Evolutionary conservation across 192 early-diverging fungal genomes (phyloP).

Genomic region (Backusella tuberculispora): DNA sequence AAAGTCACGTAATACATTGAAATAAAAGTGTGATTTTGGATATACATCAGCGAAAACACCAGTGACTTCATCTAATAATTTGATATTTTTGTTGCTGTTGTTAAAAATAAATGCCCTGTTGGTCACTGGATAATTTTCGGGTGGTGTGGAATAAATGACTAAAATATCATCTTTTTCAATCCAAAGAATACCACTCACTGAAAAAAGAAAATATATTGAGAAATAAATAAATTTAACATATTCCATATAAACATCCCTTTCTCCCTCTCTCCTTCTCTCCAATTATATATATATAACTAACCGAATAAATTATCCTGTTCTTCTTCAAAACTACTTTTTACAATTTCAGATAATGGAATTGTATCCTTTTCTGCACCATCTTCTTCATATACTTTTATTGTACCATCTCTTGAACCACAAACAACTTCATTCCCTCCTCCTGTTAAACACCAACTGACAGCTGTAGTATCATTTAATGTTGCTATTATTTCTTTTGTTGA

Average conservation of each 20-base stretch:
- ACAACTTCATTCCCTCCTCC: conserved; percentile 92
- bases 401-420: conserved; percentile 67
- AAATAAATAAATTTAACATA: background rate
- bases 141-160: conserved; percentile 60
- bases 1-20: conserved; percentile 61
- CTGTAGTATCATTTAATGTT: conserved; percentile 45
- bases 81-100: background rate
- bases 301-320: conserved; percentile 16
- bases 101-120: background rate
- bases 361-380: conserved; percentile 64
- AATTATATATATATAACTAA: conserved; percentile 2
- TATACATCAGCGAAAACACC: conserved; percentile 52
- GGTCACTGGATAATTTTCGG: conserved; percentile 5
- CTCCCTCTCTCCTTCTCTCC: no score
- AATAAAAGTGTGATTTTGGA: conserved; percentile 58
- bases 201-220: conserved; percentile 28
- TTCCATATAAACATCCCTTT: background rate
- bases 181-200: conserved; percentile 75
- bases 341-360: conserved; percentile 47
- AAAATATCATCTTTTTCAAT: conserved; percentile 70
- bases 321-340: conserved; percentile 13
- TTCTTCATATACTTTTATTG: conserved; percentile 62
- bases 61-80: conserved; percentile 56
- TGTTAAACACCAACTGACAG: conserved; percentile 75
- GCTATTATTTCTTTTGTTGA: conserved; percentile 28